Evolutionary conservation across 169 alveolate species (phyloP).

Genomic region (Cystoisospora suis): DNA sequence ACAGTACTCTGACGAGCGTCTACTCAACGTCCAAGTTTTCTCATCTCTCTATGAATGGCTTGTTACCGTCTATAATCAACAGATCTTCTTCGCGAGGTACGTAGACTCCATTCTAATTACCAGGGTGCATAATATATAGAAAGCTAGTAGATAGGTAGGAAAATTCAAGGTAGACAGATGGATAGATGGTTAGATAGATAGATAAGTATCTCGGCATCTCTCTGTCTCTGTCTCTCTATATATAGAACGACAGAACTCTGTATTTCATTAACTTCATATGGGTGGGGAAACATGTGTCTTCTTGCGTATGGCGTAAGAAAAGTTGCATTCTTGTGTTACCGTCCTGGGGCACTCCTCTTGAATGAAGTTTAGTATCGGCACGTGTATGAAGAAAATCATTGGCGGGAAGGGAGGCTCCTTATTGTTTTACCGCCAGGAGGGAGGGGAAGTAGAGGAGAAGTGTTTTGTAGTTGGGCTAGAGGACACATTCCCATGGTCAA

Average conservation of each 20-base stretch:
- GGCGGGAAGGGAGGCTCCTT: no score
- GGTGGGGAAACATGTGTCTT: not conserved
- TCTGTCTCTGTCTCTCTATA: not conserved
- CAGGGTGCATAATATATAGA: not conserved
- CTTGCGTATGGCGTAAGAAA: not conserved
- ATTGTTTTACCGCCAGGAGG: no score
- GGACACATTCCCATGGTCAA: no score
- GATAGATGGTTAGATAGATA: not conserved
- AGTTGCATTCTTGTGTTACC: no score
- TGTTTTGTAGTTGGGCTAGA: no score
- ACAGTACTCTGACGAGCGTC: not conserved
- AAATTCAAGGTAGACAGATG: not conserved
- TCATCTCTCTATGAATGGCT: conserved; percentile 6
- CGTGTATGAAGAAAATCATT: no score
- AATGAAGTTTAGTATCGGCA: no score
- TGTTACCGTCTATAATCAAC: not conserved
- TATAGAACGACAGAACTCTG: no score
- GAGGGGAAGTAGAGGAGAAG: no score
- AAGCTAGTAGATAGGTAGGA: not conserved
- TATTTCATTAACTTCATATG: not conserved
- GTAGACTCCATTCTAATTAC: not conserved
- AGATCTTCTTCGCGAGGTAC: not conserved
- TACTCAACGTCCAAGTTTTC: not conserved
- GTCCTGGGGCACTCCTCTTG: no score
- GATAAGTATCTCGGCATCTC: not conserved